Base-by-base conservation (phyloP, 768 basidiomycete genomes). In the Pleurotus tuoliensis region DNA sequence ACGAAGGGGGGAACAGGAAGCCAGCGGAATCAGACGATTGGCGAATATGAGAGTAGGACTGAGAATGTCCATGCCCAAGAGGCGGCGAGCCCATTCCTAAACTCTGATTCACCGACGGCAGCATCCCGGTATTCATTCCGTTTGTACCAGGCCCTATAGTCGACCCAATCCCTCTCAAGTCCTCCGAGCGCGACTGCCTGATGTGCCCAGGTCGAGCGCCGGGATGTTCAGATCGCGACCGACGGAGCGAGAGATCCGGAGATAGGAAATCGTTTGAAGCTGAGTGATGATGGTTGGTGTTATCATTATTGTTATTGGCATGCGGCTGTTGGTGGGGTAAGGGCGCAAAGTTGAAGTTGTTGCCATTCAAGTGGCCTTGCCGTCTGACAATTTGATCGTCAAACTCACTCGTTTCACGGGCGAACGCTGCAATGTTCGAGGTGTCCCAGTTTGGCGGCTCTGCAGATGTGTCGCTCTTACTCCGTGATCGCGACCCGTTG, bases 391-490 rank as follows among this genome's bases (percentile, higher is more conserved):
- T 18, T 6, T 30, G 41, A 30, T 46, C 41, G 37, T 38, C 57
- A 48, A 38, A 24, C 8, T 56, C 45, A 24, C 37, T 39, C 18
- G 30, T 34, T 34, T 34, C 30, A 9, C 30, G 30, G 30, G 9
- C 30, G 30, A 34, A 34, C 3, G 30, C 30, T 34, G 30, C 30
- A 11, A 34, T 8, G 30, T 34, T 34, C 30, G 70, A 56, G 48
- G 69, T 56, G 54, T 80, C 76, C 84, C 84, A 84, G 45, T 78
- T 65, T 1, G 78, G 80, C 13, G 79, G 79, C 55, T 84, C 81
- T 3, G 80, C 71, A 44, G 81, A 73, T 0, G 82, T 79, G 46
- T 87, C 86, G 1, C 83, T 83, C 62, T 85, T 81, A 68, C 82
- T 84, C 52, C 86, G 75, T 20, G 41, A 16, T 30, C 60, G 39